A percentile compares a stretch with the other conserved stretches of the same genome.
Conservation (phyloP, 257 asterid genomes). For the Solanum etuberosum region DNA sequence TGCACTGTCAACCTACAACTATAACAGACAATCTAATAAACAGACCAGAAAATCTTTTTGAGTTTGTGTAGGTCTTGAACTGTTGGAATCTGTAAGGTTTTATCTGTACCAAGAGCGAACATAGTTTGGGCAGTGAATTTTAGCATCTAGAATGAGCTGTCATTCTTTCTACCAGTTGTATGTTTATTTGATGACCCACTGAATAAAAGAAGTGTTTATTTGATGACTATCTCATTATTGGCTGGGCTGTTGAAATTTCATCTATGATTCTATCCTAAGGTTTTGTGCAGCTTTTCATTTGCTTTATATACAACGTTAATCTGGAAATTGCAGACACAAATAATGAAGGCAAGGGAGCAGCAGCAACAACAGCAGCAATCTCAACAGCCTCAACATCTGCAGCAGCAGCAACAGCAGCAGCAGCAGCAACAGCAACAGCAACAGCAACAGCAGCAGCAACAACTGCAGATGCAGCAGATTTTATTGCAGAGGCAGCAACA, state of each 20-base stretch:
- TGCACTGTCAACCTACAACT: background rate
- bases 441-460: constrained; percentile 58
- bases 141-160: background rate
- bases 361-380: constrained; percentile 61
- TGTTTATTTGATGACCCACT: background rate
- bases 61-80: background rate
- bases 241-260: background rate
- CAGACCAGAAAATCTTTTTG: background rate
- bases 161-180: background rate
- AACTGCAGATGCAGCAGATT: constrained; percentile 68
- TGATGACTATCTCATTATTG: background rate
- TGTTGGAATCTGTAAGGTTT: background rate
- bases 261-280: background rate
- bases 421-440: constrained; percentile 47
- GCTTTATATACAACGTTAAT: background rate
- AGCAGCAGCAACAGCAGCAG: constrained; percentile 37
- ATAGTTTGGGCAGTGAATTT: background rate
- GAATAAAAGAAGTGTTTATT: background rate
- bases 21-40: background rate
- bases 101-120: background rate
- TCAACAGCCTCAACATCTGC: constrained; percentile 38
- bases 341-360: constrained; percentile 89
- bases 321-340: constrained; percentile 55
- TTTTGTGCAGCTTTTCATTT: background rate
- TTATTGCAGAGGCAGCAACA: constrained; percentile 74